Evolutionary conservation across 2,329 filamentous ascomycete genomes (phyloP).

Genomic region (Verticillium zaregamsianum): DNA sequence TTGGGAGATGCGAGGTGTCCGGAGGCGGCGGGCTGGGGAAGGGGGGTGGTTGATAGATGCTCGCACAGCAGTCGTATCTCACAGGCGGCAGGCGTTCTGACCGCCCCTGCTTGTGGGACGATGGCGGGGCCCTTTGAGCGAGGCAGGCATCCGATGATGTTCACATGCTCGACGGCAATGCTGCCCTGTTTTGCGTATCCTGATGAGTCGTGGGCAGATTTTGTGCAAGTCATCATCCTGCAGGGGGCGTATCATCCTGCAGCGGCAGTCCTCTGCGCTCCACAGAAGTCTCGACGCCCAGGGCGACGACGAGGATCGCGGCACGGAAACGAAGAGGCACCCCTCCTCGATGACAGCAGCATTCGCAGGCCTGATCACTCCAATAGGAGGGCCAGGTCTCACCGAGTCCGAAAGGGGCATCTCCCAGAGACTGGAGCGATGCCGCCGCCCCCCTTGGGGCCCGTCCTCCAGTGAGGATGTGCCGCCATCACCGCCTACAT

Average conservation of each 20-base stretch:
- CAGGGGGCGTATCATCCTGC: not conserved
- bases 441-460: not conserved
- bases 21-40: not conserved
- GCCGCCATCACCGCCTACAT: not conserved
- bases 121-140: not conserved
- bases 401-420: constrained; percentile 3
- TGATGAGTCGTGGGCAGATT: not conserved
- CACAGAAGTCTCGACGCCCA: not conserved
- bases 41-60: not conserved
- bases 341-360: not conserved
- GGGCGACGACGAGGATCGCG: not conserved
- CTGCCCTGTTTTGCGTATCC: not conserved
- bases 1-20: not conserved
- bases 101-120: not conserved
- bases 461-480: not conserved
- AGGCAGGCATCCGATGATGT: not conserved
- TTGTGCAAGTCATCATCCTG: not conserved
- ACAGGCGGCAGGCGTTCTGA: not conserved
- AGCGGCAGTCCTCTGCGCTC: not conserved
- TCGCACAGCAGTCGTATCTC: not conserved
- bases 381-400: not conserved
- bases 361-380: not conserved
- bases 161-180: not conserved
- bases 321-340: not conserved
- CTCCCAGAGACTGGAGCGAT: not conserved